Conservation (phyloP, 768 basidiomycete genomes). For the Mrakia gelida region DNA sequence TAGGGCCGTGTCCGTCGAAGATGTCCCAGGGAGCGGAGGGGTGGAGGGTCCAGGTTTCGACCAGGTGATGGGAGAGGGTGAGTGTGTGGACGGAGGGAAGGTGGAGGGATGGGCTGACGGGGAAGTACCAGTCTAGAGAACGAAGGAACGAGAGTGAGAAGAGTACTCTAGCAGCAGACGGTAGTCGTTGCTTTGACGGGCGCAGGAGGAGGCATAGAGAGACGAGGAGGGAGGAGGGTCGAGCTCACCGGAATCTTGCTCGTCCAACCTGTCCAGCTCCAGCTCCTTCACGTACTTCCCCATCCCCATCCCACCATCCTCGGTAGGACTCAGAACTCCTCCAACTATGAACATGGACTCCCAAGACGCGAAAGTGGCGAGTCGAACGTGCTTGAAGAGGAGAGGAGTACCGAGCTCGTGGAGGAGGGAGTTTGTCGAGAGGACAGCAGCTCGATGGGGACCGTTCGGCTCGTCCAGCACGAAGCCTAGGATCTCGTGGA, state of each 20-base stretch:
- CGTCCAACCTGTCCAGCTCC: not conserved
- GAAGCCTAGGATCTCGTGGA: not conserved
- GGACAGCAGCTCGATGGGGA: not conserved
- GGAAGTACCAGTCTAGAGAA: not conserved
- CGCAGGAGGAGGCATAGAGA: not conserved
- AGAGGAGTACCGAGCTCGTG: not conserved
- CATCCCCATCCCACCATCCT: not conserved
- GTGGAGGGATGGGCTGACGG: not conserved
- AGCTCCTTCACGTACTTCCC: not conserved
- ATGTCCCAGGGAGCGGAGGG: not conserved
- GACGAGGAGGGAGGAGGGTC: not conserved
- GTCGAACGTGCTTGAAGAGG: not conserved
- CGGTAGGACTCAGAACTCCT: not conserved
- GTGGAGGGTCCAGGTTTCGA: not conserved
- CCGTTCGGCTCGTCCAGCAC: not conserved
- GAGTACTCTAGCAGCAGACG: not conserved
- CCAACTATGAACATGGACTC: not conserved
- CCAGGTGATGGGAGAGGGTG: slow-evolving; percentile 1
- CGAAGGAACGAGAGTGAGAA: not conserved
- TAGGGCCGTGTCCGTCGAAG: not conserved
- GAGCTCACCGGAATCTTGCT: not conserved
- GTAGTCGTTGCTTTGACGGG: not conserved
- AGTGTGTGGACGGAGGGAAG: not conserved
- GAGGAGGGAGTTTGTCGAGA: not conserved
- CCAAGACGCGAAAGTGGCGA: not conserved